A percentile compares a stretch with the other conserved stretches of the same genome.
These are phyloP conservation scores for Nigrograna mackinnonii DNA, from an alignment of 2,329 filamentous ascomycete genomes.

Conservation along the genomic window DNA sequence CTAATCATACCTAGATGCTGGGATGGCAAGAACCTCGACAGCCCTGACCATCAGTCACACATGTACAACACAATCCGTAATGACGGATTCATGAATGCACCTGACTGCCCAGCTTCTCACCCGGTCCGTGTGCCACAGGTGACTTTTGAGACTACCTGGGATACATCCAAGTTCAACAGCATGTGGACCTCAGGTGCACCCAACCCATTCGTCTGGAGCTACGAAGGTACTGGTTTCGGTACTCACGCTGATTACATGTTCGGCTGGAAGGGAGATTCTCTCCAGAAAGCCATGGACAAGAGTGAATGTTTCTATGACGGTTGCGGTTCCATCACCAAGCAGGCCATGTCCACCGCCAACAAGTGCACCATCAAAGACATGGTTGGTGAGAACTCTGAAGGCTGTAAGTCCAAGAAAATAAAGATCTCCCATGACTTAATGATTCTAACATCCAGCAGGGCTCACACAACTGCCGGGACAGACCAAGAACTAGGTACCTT, in stretches of 20 bases:
- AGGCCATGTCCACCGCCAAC: constrained; percentile 12
- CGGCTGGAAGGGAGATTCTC: constrained; percentile 14
- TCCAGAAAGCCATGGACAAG: constrained; percentile 15
- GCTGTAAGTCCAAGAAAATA: constrained; percentile 11
- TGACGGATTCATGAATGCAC: constrained; percentile 25
- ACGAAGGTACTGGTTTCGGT: constrained; percentile 18
- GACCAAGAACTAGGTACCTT: too few relatives aligned
- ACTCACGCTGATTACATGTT: constrained; percentile 29
- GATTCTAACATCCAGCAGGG: too few relatives aligned
- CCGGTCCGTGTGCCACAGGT: constrained; percentile 27
- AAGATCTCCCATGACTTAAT: too few relatives aligned
- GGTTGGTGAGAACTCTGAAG: constrained; percentile 10
- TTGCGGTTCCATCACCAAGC: constrained; percentile 15
- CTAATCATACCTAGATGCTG: constrained; percentile 34
- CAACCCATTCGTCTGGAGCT: constrained; percentile 24
- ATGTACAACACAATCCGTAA: constrained; percentile 26
- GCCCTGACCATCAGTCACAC: constrained; percentile 59
- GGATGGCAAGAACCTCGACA: constrained; percentile 54
- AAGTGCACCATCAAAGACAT: constrained; percentile 15
- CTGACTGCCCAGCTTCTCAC: constrained; percentile 22
- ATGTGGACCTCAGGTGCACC: constrained; percentile 19
- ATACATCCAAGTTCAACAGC: constrained; percentile 23
- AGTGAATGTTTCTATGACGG: constrained; percentile 18
- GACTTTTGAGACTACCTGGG: constrained; percentile 25
- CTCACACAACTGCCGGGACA: too few relatives aligned